Percentiles rank a stretch among this genome's conserved stretches.
Evolutionary conservation across 495 filamentous ascomycete species (phyloP).

Genomic region (Echria macrotheca): DNA sequence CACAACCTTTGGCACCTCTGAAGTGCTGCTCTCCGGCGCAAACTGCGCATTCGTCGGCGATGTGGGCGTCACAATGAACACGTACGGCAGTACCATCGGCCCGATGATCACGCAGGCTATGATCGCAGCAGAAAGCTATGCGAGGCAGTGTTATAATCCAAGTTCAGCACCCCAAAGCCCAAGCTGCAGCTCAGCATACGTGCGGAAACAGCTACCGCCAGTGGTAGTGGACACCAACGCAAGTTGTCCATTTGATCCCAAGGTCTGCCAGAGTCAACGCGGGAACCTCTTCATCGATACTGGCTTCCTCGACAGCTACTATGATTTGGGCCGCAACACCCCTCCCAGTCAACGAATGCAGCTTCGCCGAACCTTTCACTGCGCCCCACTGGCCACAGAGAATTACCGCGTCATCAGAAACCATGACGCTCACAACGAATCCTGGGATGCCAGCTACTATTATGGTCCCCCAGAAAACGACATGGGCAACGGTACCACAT

Average conservation of each 20-base stretch:
- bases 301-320: slow-evolving; percentile 16
- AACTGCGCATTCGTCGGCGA: not conserved
- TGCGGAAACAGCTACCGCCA: not conserved
- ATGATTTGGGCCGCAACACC: slow-evolving; percentile 15
- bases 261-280: slow-evolving; percentile 6
- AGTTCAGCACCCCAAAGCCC: not conserved
- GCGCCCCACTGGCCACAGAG: slow-evolving; percentile 10
- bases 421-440: not conserved
- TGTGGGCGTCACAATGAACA: not conserved
- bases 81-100: not conserved
- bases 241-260: slow-evolving; percentile 13
- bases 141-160: slow-evolving; percentile 13
- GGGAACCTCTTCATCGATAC: slow-evolving; percentile 16
- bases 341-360: slow-evolving; percentile 2
- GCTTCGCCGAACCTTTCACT: slow-evolving; percentile 11
- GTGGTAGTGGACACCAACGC: slow-evolving; percentile 1
- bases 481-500: not conserved
- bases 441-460: slow-evolving; percentile 3
- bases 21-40: slow-evolving; percentile 7
- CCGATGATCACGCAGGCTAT: not conserved
- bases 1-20: not conserved
- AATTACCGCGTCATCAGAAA: not conserved
- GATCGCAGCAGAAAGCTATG: slow-evolving; percentile 11
- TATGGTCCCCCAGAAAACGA: not conserved
- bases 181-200: slow-evolving; percentile 1